Conservation (phyloP, 176 grass and related monocot genomes). For the Leersia perrieri region DNA sequence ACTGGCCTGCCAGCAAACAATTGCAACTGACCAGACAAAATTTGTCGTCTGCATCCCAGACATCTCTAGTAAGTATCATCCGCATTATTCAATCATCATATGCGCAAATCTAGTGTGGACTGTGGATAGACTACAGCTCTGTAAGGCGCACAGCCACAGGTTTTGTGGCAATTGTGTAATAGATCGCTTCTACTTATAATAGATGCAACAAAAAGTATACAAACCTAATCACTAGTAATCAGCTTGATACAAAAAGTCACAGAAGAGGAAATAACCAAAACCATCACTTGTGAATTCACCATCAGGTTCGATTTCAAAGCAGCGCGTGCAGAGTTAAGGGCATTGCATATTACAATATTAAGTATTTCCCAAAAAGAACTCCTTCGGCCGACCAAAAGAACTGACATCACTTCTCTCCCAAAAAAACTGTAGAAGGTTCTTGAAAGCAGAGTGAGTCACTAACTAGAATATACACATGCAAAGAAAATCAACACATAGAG, state of each 20-base stretch:
- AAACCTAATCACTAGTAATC: neutral
- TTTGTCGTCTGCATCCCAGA: neutral
- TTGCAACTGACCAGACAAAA: neutral
- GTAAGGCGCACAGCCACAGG: neutral
- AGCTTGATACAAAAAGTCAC: slow-evolving; percentile 5
- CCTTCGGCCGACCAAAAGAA: no score
- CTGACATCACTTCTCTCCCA: no score
- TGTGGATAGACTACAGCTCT: neutral
- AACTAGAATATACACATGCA: no score
- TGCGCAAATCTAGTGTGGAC: slow-evolving; percentile 1
- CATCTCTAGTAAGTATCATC: neutral
- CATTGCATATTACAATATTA: no score
- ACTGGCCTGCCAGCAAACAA: neutral
- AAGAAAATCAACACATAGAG: no score
- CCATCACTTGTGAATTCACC: neutral
- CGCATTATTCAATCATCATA: neutral
- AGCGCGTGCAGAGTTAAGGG: no score
- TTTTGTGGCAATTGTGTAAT: neutral
- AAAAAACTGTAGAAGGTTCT: no score
- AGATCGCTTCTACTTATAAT: neutral
- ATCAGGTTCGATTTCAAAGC: no score
- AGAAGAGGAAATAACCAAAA: no score
- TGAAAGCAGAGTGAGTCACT: no score
- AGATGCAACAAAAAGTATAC: neutral
- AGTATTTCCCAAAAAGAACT: no score